Percentiles rank a stretch among this genome's conserved stretches.
phyloP scores from a whole-genome alignment of 1,284 basidiomycete genomes.

The Trichosporon asahii region DNA sequence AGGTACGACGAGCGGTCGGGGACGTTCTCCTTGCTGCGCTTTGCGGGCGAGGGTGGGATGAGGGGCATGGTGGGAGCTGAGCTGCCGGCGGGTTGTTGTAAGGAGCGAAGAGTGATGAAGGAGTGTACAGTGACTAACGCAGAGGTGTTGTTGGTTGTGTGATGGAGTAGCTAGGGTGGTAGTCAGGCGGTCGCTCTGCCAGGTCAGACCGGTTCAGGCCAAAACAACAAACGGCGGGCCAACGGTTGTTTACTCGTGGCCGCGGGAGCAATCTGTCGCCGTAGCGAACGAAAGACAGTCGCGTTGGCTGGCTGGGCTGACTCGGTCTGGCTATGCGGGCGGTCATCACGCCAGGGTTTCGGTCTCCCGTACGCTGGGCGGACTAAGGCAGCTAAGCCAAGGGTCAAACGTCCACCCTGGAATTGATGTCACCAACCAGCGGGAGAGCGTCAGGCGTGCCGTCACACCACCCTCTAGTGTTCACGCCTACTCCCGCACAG shows the following conservation, averaged over 20 bases:
- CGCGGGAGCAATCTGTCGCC: background rate
- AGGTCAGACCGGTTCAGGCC: background rate
- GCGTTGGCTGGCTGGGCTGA: background rate
- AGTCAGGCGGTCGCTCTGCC: background rate
- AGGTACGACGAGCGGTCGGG: conserved; percentile 45
- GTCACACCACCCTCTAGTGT: background rate
- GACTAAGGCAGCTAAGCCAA: background rate
- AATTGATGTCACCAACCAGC: conserved; percentile 6
- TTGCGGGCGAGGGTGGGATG: conserved; percentile 36
- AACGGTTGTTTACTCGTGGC: conserved; percentile 5
- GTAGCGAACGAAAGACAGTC: background rate
- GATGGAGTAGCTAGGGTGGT: conserved; percentile 22
- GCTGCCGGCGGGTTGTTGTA: background rate
- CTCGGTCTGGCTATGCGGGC: background rate
- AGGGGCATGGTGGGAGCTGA: conserved; percentile 18
- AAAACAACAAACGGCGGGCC: conserved; percentile 4
- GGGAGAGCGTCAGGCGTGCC: background rate
- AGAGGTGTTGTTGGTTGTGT: conserved; percentile 21
- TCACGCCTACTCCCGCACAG: background rate
- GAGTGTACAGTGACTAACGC: conserved; percentile 15
- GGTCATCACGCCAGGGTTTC: background rate
- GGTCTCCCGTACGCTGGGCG: background rate
- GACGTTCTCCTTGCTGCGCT: conserved; percentile 41
- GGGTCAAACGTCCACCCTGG: background rate
- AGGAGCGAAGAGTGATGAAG: conserved; percentile 17